Evolutionary conservation across 352 stramenopile species (phyloP).

Genomic region (Pythium brachiatum): DNA sequence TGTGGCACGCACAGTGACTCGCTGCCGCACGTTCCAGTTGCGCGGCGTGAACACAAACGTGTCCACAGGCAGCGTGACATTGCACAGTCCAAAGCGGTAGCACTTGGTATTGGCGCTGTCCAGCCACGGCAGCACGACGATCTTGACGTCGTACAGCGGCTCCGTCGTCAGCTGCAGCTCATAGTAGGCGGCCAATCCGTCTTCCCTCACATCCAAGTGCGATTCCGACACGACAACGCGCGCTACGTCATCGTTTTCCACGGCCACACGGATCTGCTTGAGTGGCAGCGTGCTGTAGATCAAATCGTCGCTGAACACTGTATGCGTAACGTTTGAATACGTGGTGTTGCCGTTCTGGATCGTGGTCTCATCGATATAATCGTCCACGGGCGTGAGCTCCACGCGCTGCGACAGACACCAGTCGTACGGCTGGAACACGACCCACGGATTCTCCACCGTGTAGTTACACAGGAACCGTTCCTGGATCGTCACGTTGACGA

Average conservation of each 20-base stretch:
- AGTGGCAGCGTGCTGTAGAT: slow-evolving; percentile 51
- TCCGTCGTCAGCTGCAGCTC: slow-evolving; percentile 55
- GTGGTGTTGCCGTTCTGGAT: slow-evolving; percentile 43
- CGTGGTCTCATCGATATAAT: slow-evolving; percentile 58
- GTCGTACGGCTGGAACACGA: slow-evolving; percentile 66
- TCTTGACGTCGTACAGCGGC: slow-evolving; percentile 52
- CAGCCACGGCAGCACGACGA: slow-evolving; percentile 66
- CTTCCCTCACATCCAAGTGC: slow-evolving; percentile 54
- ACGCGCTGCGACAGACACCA: slow-evolving; percentile 67
- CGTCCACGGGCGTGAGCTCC: slow-evolving; percentile 44
- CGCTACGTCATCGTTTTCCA: slow-evolving; percentile 60
- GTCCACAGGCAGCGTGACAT: slow-evolving; percentile 52
- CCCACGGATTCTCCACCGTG: slow-evolving; percentile 67
- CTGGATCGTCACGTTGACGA: slow-evolving; percentile 57
- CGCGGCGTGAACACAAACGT: slow-evolving; percentile 58
- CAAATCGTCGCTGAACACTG: slow-evolving; percentile 59
- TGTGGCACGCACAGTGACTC: slow-evolving; percentile 50
- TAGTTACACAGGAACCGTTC: slow-evolving; percentile 78
- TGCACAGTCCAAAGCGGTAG: slow-evolving; percentile 74
- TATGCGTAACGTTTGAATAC: slow-evolving; percentile 61
- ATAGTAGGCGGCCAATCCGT: slow-evolving; percentile 47
- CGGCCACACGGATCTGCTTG: slow-evolving; percentile 37
- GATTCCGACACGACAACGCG: slow-evolving; percentile 59
- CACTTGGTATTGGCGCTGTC: slow-evolving; percentile 56
- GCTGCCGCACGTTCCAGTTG: slow-evolving; percentile 65